Base-by-base conservation (phyloP, 2,329 filamentous ascomycete species). In the Coniochaeta hoffmannii region DNA sequence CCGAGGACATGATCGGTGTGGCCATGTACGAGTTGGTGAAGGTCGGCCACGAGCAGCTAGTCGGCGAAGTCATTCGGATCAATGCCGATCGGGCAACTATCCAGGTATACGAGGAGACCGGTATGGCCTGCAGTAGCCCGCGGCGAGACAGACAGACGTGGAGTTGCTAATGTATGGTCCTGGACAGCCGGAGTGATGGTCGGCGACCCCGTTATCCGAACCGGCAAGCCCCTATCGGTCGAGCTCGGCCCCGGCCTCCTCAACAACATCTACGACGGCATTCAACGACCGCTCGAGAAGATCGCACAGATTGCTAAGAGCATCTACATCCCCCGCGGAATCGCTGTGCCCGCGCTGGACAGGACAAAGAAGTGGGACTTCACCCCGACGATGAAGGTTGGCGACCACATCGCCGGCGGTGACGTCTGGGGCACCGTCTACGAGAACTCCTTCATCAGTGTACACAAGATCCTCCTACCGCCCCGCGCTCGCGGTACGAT, bases 211-310 rank as follows among this genome's bases (percentile, higher is more conserved):
- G 94, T 99, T 63, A 67, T 77, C 59, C 85, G 93, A 67, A 97
- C 93, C 56, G 90, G 91, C 73, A 97, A 97, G 81, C 94, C 94
- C 61, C 80, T 99, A 55, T 97, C 94, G 57, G 94, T 99, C 74
- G 94, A 99, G 74, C 87, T 99, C 50, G 94, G 94, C 53, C 94
- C 94, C 61, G 94, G 94, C 70, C 79, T 99, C 72, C 90, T 99
- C 83, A 93, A 97, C 77, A 97, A 94, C 63, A 99, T 99, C 73
- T 99, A 97, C 80, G 94, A 99, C 72, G 94, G 94, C 77, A 99
- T 99, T 67, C 94, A 99, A 74, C 87, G 94, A 69, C 94, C 94
- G 53, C 86, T 99, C 65, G 87, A 87, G 75, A 86, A 83, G 63
- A 99, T 99, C 67, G 79, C 90, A 64, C 77, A 87, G 38, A 74